Percentiles rank a stretch among this genome's conserved stretches.
These are phyloP conservation scores for Scheffersomyces cryptocercus DNA, from an alignment of 1,139 yeast species.

Conservation along the genomic window DNA sequence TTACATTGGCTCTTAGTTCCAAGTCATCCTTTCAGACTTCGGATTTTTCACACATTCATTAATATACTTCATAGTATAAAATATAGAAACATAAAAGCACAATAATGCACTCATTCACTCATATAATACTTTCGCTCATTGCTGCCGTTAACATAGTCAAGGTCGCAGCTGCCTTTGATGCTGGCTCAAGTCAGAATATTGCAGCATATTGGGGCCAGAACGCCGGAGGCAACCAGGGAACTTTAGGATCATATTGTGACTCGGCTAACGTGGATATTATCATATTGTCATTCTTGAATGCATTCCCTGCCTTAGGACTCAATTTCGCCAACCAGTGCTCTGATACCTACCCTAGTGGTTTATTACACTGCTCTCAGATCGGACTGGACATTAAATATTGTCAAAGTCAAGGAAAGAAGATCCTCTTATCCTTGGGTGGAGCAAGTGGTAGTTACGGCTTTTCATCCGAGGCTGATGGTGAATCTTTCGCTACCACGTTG, in stretches of 20 bases:
- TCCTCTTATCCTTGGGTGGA: constrained; percentile 21
- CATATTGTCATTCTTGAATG: constrained; percentile 16
- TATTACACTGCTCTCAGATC: constrained; percentile 15
- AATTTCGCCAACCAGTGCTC: constrained; percentile 18
- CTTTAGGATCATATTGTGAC: constrained; percentile 15
- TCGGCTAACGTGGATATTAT: constrained; percentile 14
- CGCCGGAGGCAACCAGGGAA: constrained; percentile 13
- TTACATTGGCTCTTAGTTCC: too few relatives aligned
- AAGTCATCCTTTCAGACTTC: too few relatives aligned
- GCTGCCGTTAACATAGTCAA: too few relatives aligned
- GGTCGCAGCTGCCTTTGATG: neutral
- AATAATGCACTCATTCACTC: too few relatives aligned
- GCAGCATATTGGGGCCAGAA: constrained; percentile 25
- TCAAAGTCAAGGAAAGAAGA: constrained; percentile 17
- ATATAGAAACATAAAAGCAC: too few relatives aligned
- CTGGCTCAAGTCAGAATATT: constrained; percentile 5
- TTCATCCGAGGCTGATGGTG: constrained; percentile 12
- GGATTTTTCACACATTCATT: too few relatives aligned
- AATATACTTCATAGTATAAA: too few relatives aligned
- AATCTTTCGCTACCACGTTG: constrained; percentile 14
- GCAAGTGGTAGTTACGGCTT: constrained; percentile 17
- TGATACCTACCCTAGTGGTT: constrained; percentile 12
- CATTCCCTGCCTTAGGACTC: constrained; percentile 12
- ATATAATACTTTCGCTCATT: too few relatives aligned
- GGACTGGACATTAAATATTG: constrained; percentile 19